A percentile compares a stretch with the other conserved stretches of the same genome.
phyloP scores from a whole-genome alignment of 2,329 filamentous ascomycete species.

The Fusarium sp. region DNA sequence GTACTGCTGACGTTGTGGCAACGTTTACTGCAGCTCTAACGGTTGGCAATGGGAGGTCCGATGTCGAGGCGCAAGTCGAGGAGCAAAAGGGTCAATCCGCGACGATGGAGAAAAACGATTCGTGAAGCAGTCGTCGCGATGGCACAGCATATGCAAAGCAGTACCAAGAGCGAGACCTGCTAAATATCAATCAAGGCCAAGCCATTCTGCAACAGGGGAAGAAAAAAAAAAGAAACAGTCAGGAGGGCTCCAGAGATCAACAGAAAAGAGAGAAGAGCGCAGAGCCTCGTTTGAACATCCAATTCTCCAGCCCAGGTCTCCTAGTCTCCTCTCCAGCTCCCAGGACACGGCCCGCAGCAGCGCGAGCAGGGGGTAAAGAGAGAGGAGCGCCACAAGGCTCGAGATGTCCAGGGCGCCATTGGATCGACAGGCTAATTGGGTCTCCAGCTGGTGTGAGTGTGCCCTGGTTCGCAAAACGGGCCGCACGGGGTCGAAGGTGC shows the following conservation, averaged over 20 bases:
- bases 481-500: neutral
- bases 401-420: slow-evolving; percentile 29
- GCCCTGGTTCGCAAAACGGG: slow-evolving; percentile 7
- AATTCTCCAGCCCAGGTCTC: neutral
- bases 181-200: slow-evolving; percentile 9
- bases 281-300: slow-evolving; percentile 33
- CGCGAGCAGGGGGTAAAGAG: slow-evolving; percentile 1
- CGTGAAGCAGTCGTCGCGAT: neutral
- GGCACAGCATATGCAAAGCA: slow-evolving; percentile 5
- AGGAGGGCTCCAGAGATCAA: slow-evolving; percentile 1
- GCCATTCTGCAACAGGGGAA: slow-evolving; percentile 16
- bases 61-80: neutral
- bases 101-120: neutral
- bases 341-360: slow-evolving; percentile 13
- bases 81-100: neutral
- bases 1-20: neutral
- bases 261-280: neutral
- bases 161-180: neutral
- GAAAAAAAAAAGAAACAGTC: neutral
- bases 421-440: slow-evolving; percentile 26
- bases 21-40: neutral
- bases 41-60: neutral
- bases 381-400: slow-evolving; percentile 21
- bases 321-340: neutral
- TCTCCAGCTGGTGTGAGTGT: neutral